Conservation (phyloP, 2,329 filamentous ascomycete species). For the Cryphonectria japonica region DNA sequence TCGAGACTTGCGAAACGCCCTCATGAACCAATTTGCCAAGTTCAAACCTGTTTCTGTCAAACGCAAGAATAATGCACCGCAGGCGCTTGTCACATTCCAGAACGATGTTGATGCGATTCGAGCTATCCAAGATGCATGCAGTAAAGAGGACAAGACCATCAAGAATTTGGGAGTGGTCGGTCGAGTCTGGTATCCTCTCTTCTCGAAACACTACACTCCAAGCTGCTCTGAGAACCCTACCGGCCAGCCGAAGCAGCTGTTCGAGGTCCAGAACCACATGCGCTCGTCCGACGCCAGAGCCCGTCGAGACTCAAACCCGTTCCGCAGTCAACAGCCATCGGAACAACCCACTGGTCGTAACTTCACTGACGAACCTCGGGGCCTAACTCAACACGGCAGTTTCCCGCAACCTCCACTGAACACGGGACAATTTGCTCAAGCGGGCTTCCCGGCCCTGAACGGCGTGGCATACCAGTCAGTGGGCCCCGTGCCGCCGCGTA, state of each 20-base stretch:
- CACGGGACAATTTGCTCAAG: not conserved
- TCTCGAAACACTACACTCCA: constrained; percentile 24
- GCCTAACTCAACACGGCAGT: not conserved
- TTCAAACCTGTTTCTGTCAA: constrained; percentile 1
- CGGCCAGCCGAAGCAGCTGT: constrained; percentile 9
- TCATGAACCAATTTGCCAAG: constrained; percentile 14
- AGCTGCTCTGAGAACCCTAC: not conserved
- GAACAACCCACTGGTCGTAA: not conserved
- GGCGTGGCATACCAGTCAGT: not conserved
- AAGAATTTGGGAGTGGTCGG: not conserved
- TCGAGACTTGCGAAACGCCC: not conserved
- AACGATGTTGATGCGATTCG: constrained; percentile 19
- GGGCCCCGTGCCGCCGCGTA: not conserved
- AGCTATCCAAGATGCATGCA: constrained; percentile 8
- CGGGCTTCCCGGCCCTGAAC: not conserved
- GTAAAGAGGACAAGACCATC: constrained; percentile 1
- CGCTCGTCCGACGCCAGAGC: not conserved
- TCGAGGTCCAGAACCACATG: not conserved
- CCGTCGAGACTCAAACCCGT: constrained; percentile 23
- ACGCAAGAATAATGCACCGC: not conserved
- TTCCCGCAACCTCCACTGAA: not conserved
- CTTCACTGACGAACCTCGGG: not conserved
- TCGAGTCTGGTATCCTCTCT: constrained; percentile 24
- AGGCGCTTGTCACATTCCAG: constrained; percentile 10
- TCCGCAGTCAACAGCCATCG: constrained; percentile 11